Evolutionary conservation across 2,329 filamentous ascomycete genomes (phyloP), one percentile per base, ranked within the genome.

Genomic region (Didymella pomorum): DNA sequence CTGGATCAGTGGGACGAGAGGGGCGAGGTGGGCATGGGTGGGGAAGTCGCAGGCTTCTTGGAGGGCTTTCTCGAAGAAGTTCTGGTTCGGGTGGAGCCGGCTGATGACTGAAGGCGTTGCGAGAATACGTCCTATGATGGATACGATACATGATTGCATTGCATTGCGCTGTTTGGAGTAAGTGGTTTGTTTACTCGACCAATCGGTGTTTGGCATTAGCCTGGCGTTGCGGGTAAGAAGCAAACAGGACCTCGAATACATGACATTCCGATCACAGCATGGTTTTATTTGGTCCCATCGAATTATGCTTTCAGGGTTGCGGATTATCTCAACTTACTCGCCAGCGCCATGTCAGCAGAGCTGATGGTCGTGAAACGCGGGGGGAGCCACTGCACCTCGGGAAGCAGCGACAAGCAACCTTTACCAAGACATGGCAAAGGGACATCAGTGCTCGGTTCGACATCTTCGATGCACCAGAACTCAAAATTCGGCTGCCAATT

Each of bases 41-140:
- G 92, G 43, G 93, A 94, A 25, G 93, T 97, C 2, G 88, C 88
- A 43, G 92, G 91, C 1, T 96, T 98, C 67, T 79, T 98, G 8
- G 95, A 99, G 76, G 94, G 93, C 0, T 86, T 98, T 62, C 80
- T 99, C 31, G 95, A 99, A 76, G 95, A 99, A 81, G 89, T 99
- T 23, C 80, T 99, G 21, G 93, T 97, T 33, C 82, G 95, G 55
- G 92, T 98, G 14, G 94, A 98, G 79, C 91, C 93, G 4, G 83
- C 93, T 61, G 91, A 95, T 69, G 91, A 92, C 66, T 75, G 48
- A 23, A 11, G 5, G 16, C 14, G 49, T 21, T 23, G 16, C 8
- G 23, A 52, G 11, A 29, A 55, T 21, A 49, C 8, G 52, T 16
- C 28, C 25, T 44, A 55, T 18, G 52, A 44, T 44, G 16, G 37